Evolutionary conservation across 164 flowering plant species (phyloP).

Genomic region (Annona squamosa): DNA sequence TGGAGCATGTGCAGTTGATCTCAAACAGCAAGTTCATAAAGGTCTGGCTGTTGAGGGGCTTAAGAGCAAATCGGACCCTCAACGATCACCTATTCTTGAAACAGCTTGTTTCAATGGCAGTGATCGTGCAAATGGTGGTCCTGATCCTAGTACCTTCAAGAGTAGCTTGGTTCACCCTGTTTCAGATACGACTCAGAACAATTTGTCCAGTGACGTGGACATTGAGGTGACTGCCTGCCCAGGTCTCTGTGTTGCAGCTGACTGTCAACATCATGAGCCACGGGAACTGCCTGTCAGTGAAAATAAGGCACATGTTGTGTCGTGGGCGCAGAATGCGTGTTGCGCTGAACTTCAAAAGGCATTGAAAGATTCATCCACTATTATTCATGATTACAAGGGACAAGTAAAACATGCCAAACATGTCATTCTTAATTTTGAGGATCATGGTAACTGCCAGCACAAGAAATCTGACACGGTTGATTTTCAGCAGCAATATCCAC

Average conservation of each 20-base stretch:
- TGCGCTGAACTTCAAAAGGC: conserved; percentile 7
- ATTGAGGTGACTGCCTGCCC: conserved; percentile 15
- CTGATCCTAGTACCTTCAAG: conserved; percentile 1
- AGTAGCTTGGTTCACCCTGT: conserved; percentile 1
- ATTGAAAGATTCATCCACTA: conserved; percentile 16
- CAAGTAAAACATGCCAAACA: conserved; percentile 8
- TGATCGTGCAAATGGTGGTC: neutral
- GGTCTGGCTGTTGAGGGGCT: neutral
- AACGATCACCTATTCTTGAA: conserved; percentile 9
- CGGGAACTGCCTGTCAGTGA: conserved; percentile 12
- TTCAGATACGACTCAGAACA: conserved; percentile 14
- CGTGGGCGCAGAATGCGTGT: conserved; percentile 25
- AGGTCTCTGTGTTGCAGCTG: conserved; percentile 16
- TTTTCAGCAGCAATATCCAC: conserved; percentile 14
- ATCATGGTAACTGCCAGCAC: conserved; percentile 11
- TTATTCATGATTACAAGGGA: conserved; percentile 10
- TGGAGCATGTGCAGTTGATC: conserved; percentile 8
- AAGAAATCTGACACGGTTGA: conserved; percentile 14
- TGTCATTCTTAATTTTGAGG: conserved; percentile 22
- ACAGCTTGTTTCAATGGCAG: neutral
- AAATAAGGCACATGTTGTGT: conserved; percentile 17
- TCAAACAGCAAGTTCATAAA: neutral
- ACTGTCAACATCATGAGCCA: conserved; percentile 10
- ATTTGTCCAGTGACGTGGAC: conserved; percentile 2
- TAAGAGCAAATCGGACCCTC: neutral